Evolutionary conservation across 2,329 filamentous ascomycete species (phyloP).

Genomic region (Colletotrichum gloeosporioides): DNA sequence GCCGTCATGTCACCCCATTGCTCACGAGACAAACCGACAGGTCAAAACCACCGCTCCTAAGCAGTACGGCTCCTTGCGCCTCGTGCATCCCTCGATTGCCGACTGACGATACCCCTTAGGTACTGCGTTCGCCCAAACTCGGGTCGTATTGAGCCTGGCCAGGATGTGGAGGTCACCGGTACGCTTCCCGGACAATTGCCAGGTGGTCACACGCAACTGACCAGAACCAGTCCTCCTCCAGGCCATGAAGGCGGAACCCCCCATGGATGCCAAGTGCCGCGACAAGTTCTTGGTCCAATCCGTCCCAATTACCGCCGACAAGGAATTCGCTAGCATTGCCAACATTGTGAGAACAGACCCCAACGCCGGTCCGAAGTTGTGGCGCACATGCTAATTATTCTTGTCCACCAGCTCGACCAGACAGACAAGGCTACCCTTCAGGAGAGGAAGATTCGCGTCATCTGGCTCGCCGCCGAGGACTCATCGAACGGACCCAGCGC

Average conservation of each 20-base stretch:
- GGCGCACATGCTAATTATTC: conserved; percentile 13
- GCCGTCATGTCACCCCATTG: background rate
- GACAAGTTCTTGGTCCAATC: conserved; percentile 99
- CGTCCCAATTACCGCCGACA: conserved; percentile 80
- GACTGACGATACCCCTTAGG: conserved; percentile 53
- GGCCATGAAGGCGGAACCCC: conserved; percentile 95
- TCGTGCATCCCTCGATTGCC: conserved; percentile 21
- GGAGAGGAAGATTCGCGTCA: conserved; percentile 95
- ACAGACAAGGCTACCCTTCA: conserved; percentile 80
- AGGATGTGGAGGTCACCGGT: conserved; percentile 93
- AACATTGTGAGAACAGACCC: conserved; percentile 29
- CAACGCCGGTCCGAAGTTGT: background rate
- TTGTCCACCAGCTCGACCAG: conserved; percentile 70
- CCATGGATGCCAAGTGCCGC: conserved; percentile 85
- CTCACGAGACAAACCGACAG: conserved; percentile 47
- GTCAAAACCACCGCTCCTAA: conserved; percentile 99
- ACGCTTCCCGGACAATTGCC: conserved; percentile 34
- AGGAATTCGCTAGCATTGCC: conserved; percentile 81
- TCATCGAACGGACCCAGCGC: conserved; percentile 23
- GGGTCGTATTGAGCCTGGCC: conserved; percentile 89
- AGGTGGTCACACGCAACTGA: conserved; percentile 27
- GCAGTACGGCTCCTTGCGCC: conserved; percentile 71
- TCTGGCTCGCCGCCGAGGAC: conserved; percentile 74
- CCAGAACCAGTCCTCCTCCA: conserved; percentile 79
- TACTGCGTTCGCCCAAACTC: conserved; percentile 98